Percentiles rank a stretch among this genome's conserved stretches.
Evolutionary conservation across 108 stramenopile genomes (phyloP).

Genomic region (Nitzschia palea): DNA sequence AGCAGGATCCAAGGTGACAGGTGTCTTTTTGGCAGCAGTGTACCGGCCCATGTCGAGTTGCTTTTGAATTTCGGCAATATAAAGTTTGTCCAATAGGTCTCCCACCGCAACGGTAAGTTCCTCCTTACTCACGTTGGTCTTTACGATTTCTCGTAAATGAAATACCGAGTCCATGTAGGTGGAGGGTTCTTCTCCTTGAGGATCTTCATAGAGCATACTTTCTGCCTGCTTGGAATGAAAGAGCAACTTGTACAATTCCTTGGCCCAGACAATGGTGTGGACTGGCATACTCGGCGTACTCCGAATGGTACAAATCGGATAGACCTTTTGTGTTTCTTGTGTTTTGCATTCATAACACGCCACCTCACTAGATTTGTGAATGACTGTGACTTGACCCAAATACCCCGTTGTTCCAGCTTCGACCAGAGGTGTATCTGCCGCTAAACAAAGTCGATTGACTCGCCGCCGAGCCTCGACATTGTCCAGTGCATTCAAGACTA

Average conservation of each 20-base stretch:
- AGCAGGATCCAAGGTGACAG: conserved; percentile 29
- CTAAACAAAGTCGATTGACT: conserved; percentile 98
- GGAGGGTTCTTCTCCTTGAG: conserved; percentile 40
- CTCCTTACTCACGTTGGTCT: conserved; percentile 8
- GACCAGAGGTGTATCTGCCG: conserved; percentile 89
- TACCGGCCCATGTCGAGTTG: conserved; percentile 88
- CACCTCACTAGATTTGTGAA: conserved; percentile 75
- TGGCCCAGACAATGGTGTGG: conserved; percentile 99
- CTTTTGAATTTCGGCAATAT: conserved; percentile 72
- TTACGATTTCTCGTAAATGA: conserved; percentile 36
- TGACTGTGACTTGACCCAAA: conserved; percentile 94
- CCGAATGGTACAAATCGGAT: conserved; percentile 99
- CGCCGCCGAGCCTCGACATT: conserved; percentile 96
- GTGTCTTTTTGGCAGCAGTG: conserved; percentile 82
- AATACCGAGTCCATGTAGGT: conserved; percentile 74
- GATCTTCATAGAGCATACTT: conserved; percentile 87
- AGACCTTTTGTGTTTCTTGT: conserved; percentile 94
- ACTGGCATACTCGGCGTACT: conserved; percentile 97
- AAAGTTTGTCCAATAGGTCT: conserved; percentile 47
- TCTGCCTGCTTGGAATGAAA: conserved; percentile 82
- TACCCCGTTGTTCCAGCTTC: conserved; percentile 99
- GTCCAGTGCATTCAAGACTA: conserved; percentile 96
- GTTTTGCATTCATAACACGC: conserved; percentile 98
- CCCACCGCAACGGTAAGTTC: neutral
- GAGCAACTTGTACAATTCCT: conserved; percentile 96